Conservation (phyloP, 108 stramenopile species). For the Cyclotella baltica region DNA sequence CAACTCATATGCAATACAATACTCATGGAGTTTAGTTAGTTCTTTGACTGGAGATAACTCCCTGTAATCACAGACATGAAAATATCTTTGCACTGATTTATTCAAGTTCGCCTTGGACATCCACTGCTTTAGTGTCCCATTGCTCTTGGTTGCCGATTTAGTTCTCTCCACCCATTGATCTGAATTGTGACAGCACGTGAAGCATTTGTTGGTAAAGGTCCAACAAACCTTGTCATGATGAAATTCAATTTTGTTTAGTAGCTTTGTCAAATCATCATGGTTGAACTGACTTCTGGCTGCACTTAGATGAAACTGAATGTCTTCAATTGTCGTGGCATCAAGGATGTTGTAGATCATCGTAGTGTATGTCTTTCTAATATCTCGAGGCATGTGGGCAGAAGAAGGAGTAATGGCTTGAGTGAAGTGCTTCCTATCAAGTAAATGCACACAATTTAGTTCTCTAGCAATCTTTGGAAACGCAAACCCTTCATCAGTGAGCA, state of each 20-base stretch:
- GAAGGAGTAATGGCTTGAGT: neutral
- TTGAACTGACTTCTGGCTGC: neutral
- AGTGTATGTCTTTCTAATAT: neutral
- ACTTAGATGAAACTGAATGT: neutral
- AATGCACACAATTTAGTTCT: neutral
- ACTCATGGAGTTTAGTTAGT: neutral
- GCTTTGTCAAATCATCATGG: neutral
- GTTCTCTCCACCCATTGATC: neutral
- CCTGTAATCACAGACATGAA: neutral
- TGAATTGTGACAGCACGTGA: neutral
- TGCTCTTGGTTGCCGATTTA: neutral
- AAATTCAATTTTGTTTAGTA: neutral
- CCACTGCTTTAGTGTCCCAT: neutral
- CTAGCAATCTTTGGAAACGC: neutral
- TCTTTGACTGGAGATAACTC: neutral
- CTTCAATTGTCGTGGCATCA: conserved; percentile 1
- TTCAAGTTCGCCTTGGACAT: neutral
- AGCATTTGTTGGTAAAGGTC: neutral
- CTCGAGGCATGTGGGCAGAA: neutral
- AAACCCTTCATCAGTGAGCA: neutral
- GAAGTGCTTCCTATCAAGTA: conserved; percentile 6
- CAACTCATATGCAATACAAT: neutral
- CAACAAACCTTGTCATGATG: neutral
- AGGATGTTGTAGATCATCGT: neutral
- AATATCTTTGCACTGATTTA: neutral